Conservation (phyloP, 1,284 basidiomycete genomes). For the Pseudomicrostroma phylloplanum region DNA sequence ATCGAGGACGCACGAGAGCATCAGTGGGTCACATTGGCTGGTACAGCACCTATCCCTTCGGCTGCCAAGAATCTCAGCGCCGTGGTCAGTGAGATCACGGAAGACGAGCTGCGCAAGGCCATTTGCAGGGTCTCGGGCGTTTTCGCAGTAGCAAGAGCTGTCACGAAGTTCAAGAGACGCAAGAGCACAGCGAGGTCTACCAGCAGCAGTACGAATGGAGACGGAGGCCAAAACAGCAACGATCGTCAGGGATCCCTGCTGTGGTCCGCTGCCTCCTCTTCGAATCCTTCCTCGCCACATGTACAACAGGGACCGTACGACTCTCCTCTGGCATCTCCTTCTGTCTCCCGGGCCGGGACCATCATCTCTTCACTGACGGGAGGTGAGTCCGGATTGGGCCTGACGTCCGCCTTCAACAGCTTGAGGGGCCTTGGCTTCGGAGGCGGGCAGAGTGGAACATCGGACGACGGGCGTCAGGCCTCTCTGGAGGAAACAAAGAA, state of each 20-base stretch:
- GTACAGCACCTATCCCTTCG: constrained; percentile 24
- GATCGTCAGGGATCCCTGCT: not conserved
- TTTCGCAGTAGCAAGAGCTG: constrained; percentile 47
- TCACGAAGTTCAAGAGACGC: constrained; percentile 40
- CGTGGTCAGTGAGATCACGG: constrained; percentile 42
- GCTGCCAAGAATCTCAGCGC: constrained; percentile 31
- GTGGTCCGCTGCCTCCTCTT: not conserved
- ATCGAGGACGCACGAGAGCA: constrained; percentile 32
- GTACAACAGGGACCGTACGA: not conserved
- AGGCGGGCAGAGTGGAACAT: too few relatives aligned
- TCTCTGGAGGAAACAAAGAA: too few relatives aligned
- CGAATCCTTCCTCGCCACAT: not conserved
- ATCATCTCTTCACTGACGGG: not conserved
- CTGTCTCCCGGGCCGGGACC: not conserved
- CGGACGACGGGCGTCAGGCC: too few relatives aligned
- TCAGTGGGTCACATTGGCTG: constrained; percentile 34
- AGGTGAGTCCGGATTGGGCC: too few relatives aligned
- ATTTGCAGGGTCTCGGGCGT: constrained; percentile 46
- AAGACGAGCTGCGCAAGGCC: constrained; percentile 45
- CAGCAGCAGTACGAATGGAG: not conserved
- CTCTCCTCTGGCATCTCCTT: not conserved
- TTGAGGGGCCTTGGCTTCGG: too few relatives aligned
- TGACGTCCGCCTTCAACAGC: too few relatives aligned
- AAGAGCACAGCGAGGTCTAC: constrained; percentile 1
- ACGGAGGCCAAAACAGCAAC: too few relatives aligned